Evolutionary conservation across 2,329 filamentous ascomycete genomes (phyloP), one percentile per base, ranked within the genome.

Genomic region (Sclerotinia sclerotiorum): DNA sequence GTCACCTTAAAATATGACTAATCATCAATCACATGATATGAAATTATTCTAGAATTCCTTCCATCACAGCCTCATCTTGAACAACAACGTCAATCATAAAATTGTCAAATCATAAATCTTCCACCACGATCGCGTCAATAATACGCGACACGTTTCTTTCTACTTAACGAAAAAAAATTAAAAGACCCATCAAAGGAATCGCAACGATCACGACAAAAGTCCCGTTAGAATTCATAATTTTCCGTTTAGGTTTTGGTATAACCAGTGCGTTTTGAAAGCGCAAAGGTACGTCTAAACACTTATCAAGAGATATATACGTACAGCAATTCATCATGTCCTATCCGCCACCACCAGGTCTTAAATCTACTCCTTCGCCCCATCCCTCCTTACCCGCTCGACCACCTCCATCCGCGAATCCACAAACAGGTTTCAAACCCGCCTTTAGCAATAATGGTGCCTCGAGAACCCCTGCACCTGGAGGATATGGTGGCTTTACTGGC

Each of bases 321-420:
- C 74, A 77, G 73, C 72, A 74, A 75, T 88, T 88, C 86, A 88
- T 88, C 85, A 94, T 94, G 92, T 90, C 91, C 81, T 92, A 92
- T 85, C 90, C 91, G 81, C 90, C 89, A 78, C 90, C 90, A 90
- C 90, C 92, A 92, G 91, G 91, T 87, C 82, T 87, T 79, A 78
- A 71, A 78, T 74, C 79, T 77, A 75, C 81, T 76, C 73, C 79
- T 69, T 72, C 79, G 74, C 75, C 80, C 46, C 82, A 86, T 75
- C 85, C 87, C 56, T 92, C 90, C 74, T 89, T 96, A 51, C 92
- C 92, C 73, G 88, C 92, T 71, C 89, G 91, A 74, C 92, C 92
- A 70, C 91, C 92, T 54, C 86, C 88, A 65, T 83, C 88, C 61
- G 51, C 68, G 32, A 55, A 70, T 65, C 60, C 67, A 46, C 57